Conservation (phyloP, 1,139 yeast species). For the Geotrichum bryndzae region DNA sequence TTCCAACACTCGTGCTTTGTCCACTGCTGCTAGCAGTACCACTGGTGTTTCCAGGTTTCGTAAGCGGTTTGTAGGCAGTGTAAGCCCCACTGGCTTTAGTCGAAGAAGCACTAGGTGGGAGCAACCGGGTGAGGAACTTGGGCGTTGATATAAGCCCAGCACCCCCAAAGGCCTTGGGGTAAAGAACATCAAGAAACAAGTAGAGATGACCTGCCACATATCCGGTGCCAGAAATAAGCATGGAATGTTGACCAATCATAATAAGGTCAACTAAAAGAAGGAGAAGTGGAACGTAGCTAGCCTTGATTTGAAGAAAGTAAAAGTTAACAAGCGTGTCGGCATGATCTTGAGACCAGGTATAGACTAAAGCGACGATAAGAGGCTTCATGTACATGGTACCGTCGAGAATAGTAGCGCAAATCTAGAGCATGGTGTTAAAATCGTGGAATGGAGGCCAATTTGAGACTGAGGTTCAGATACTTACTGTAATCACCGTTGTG, state of each 20-base stretch:
- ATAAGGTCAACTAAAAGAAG: slow-evolving; percentile 29
- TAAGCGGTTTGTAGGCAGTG: slow-evolving; percentile 17
- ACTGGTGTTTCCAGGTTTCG: neutral
- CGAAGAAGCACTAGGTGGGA: slow-evolving; percentile 20
- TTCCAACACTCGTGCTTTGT: neutral
- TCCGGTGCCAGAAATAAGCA: slow-evolving; percentile 31
- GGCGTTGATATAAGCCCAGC: slow-evolving; percentile 28
- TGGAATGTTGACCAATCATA: slow-evolving; percentile 28
- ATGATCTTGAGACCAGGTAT: slow-evolving; percentile 37
- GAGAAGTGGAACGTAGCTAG: slow-evolving; percentile 34
- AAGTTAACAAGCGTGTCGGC: slow-evolving; percentile 29
- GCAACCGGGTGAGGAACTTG: slow-evolving; percentile 19
- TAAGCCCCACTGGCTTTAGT: slow-evolving; percentile 19
- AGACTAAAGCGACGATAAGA: slow-evolving; percentile 31
- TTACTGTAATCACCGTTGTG: slow-evolving; percentile 30
- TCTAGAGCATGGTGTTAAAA: slow-evolving; percentile 12
- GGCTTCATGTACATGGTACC: slow-evolving; percentile 27
- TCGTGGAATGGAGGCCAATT: slow-evolving; percentile 3
- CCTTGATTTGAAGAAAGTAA: slow-evolving; percentile 31
- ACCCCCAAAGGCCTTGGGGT: slow-evolving; percentile 24
- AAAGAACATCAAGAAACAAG: slow-evolving; percentile 28
- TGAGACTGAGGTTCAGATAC: slow-evolving; percentile 19
- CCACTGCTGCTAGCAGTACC: neutral
- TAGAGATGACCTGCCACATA: slow-evolving; percentile 35
- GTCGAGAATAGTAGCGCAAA: slow-evolving; percentile 22